Evolutionary conservation across 371 early-diverging fungal species (phyloP).

Genomic region (Paraphysoderma sedebokerense): DNA sequence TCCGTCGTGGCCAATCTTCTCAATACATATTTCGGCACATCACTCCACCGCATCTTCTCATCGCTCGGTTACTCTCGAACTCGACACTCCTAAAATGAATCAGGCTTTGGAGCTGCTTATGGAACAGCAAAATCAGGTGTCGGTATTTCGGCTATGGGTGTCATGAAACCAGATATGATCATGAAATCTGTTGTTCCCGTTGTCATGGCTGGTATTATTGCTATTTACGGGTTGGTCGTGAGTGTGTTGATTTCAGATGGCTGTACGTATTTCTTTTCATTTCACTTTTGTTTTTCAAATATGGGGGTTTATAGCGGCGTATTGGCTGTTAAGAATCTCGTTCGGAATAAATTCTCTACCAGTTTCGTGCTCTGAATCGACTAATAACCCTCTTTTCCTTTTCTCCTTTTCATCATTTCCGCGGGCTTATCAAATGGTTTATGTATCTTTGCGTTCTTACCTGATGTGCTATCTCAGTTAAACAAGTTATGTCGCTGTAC

Average conservation of each 20-base stretch:
- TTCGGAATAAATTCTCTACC: too few relatives aligned
- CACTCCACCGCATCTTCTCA: too few relatives aligned
- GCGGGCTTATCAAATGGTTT: too few relatives aligned
- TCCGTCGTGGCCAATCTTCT: neutral
- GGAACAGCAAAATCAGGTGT: conserved; percentile 85
- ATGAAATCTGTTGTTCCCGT: conserved; percentile 75
- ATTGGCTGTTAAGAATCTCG: too few relatives aligned
- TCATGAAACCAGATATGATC: conserved; percentile 70
- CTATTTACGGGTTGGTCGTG: conserved; percentile 76
- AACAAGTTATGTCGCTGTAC: conserved; percentile 37
- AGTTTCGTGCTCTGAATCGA: neutral
- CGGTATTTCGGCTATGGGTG: conserved; percentile 74
- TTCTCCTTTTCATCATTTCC: too few relatives aligned
- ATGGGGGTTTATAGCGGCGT: too few relatives aligned
- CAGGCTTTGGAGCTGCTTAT: conserved; percentile 80
- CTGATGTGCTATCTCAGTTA: conserved; percentile 8
- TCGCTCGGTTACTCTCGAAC: neutral
- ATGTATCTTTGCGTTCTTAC: conserved; percentile 6
- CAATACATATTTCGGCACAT: neutral
- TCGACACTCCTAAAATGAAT: neutral
- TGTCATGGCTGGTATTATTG: conserved; percentile 89
- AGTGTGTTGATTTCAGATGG: conserved; percentile 61
- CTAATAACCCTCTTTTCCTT: too few relatives aligned
- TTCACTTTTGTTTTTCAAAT: too few relatives aligned
- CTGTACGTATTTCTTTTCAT: too few relatives aligned